Evolutionary conservation across 768 basidiomycete species (phyloP).

Genomic region (Suillus luteus): DNA sequence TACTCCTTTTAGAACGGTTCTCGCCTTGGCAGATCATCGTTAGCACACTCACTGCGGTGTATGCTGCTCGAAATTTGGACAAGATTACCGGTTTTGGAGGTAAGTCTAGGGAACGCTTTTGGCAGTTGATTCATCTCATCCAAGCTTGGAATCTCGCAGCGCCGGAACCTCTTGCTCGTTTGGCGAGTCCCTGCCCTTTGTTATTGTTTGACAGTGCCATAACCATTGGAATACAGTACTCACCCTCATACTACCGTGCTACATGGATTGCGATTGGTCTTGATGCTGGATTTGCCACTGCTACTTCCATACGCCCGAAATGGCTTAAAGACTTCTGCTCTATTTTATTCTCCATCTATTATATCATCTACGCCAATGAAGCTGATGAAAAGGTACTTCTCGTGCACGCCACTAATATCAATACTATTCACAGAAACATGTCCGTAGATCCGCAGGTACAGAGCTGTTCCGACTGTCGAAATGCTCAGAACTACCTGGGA

Average conservation of each 20-base stretch:
- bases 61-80: constrained; percentile 82
- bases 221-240: constrained; percentile 57
- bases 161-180: constrained; percentile 87
- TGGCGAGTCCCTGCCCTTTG: constrained; percentile 52
- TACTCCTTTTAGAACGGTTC: constrained; percentile 58
- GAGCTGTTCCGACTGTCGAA: constrained; percentile 94
- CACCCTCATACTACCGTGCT: constrained; percentile 91
- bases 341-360: constrained; percentile 84
- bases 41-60: constrained; percentile 81
- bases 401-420: constrained; percentile 7
- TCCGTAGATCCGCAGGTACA: constrained; percentile 79
- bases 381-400: constrained; percentile 91
- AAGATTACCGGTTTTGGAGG: constrained; percentile 81
- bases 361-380: constrained; percentile 84
- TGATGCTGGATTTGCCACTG: constrained; percentile 97
- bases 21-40: constrained; percentile 97
- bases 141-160: constrained; percentile 45
- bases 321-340: constrained; percentile 90
- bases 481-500: constrained; percentile 97
- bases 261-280: constrained; percentile 93
- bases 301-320: constrained; percentile 88
- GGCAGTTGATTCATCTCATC: background rate
- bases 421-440: constrained; percentile 7
- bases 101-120: constrained; percentile 30
- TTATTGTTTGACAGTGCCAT: constrained; percentile 10